These are phyloP conservation scores for Bondarzewia mesenterica DNA, from an alignment of 1,284 basidiomycete genomes.

Conservation along the genomic window DNA sequence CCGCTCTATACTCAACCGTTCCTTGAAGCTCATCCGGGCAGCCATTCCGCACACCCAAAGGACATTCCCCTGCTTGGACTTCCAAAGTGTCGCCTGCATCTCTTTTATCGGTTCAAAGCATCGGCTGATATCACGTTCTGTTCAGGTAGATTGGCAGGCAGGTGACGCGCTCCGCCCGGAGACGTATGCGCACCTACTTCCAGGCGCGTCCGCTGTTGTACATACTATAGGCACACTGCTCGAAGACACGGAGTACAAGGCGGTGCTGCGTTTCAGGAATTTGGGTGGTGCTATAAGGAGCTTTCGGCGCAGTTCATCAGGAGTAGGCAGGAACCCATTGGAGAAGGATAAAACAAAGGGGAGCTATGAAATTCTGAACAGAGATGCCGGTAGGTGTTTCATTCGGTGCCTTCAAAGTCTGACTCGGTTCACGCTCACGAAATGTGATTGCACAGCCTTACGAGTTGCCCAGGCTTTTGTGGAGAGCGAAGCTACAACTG, in stretches of 20 bases:
- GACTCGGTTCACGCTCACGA: not conserved
- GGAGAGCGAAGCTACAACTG: constrained; percentile 26
- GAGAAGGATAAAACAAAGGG: constrained; percentile 34
- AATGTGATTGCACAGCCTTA: constrained; percentile 40
- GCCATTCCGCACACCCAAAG: constrained; percentile 82
- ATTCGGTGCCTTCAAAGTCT: not conserved
- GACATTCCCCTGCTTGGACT: constrained; percentile 85
- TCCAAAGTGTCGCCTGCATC: constrained; percentile 39
- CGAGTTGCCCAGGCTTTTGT: constrained; percentile 70
- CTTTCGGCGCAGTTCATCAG: constrained; percentile 29
- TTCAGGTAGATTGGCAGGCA: constrained; percentile 79
- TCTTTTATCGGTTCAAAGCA: not conserved
- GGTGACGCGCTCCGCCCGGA: constrained; percentile 75
- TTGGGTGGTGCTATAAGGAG: constrained; percentile 44
- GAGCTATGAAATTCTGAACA: constrained; percentile 77
- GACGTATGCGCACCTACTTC: constrained; percentile 65
- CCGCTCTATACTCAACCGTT: constrained; percentile 3
- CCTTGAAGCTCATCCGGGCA: constrained; percentile 69
- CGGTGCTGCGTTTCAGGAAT: constrained; percentile 51
- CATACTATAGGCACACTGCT: constrained; percentile 94
- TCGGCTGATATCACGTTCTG: not conserved
- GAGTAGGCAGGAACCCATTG: constrained; percentile 55
- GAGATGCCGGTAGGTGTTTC: constrained; percentile 75
- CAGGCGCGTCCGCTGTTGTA: constrained; percentile 70
- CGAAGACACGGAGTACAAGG: constrained; percentile 80